A percentile compares a stretch with the other conserved stretches of the same genome.
Conservation (phyloP, 1,139 yeast species). For the Diutina sp. region DNA sequence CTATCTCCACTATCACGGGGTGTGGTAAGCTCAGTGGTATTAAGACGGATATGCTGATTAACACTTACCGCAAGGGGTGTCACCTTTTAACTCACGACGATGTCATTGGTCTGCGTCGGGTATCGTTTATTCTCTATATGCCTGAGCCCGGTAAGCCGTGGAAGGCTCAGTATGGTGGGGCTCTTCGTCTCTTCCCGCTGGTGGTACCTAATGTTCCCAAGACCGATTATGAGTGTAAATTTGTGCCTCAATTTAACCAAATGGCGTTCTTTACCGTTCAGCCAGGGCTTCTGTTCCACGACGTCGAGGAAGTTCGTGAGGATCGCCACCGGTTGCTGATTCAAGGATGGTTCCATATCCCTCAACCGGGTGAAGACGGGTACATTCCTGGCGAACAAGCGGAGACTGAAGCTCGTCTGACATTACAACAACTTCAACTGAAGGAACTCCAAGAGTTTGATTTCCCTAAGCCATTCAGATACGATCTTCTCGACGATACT, state of each 20-base stretch:
- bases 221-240: constrained; percentile 54
- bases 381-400: constrained; percentile 71
- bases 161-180: constrained; percentile 89
- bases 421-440: constrained; percentile 70
- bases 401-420: constrained; percentile 59
- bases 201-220: constrained; percentile 82
- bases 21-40: constrained; percentile 83
- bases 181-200: constrained; percentile 75
- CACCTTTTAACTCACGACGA: constrained; percentile 94
- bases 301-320: constrained; percentile 91
- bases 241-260: constrained; percentile 91
- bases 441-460: constrained; percentile 71
- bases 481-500: constrained; percentile 19
- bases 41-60: constrained; percentile 86
- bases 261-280: constrained; percentile 92
- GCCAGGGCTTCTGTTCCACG: constrained; percentile 94
- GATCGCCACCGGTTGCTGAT: constrained; percentile 83
- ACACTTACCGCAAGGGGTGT: constrained; percentile 85
- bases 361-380: constrained; percentile 86
- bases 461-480: constrained; percentile 49
- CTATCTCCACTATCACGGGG: constrained; percentile 71
- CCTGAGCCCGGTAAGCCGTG: constrained; percentile 87
- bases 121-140: constrained; percentile 81
- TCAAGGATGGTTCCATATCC: constrained; percentile 98
- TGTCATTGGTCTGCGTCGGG: constrained; percentile 90